Base-by-base conservation (phyloP, 2,329 filamentous ascomycete genomes). In the Trichoderma atroviride region DNA sequence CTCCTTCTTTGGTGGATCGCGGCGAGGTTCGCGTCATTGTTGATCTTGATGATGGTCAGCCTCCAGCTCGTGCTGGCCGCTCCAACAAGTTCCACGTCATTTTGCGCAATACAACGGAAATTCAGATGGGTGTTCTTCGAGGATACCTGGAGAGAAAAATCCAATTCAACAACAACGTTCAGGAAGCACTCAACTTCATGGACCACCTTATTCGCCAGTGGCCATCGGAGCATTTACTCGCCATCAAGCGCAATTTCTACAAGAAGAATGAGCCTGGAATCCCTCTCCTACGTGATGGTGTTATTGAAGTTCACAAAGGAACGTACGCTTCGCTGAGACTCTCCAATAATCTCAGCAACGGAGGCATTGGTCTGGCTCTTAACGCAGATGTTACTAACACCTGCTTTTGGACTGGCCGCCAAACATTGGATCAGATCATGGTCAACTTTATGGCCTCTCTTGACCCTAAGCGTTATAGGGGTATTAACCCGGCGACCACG, bases 321-420 rank as follows among this genome's bases (percentile, higher is more conserved):
- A 91, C 94, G 5, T 98, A 97, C 75, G 89, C 93, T 11, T 94
- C 94, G 0, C 89, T 97, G 63, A 89, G 94, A 53, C 86, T 95
- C 27, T 91, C 90, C 58, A 85, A 92, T 78, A 78, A 77, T 70
- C 37, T 78, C 19, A 43, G 70, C n/a, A 76, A 86, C 76, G 80
- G 83, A 1, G 85, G 87, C 37, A 86, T 87, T 31, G 88, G 88
- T 10, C 84, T 98, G 6, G 88, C 92, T 0, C 83, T 99, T 77
- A 98, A 97, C 74, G 89, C 97, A 13, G 95, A 99, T 75, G 91
- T 97, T 35, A 91, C 94, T 69, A 97, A 98, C 76, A 92, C 93
- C 0, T 92, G 92, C 14, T 99, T 99, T 81, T 98, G 92, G 91
- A 85, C 80, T 0, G 79, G 76, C 0, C 72, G 76, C 1, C 79